Base-by-base conservation (phyloP, 2,329 filamentous ascomycete species). In the Exophiala sp. region DNA sequence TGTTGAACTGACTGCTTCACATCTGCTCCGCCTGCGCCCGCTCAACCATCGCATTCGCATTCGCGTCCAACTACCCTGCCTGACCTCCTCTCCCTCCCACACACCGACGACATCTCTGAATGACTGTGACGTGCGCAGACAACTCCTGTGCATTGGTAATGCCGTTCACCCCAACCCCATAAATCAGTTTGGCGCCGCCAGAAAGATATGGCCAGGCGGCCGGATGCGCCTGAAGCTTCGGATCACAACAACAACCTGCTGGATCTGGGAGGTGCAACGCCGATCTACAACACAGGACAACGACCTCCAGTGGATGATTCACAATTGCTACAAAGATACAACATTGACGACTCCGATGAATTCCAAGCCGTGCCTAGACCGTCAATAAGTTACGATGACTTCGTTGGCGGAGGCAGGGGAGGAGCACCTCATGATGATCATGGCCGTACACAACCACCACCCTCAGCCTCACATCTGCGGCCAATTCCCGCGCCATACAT, bases 341-440 rank as follows among this genome's bases (percentile, higher is more conserved):
- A 85, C 63, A 81, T 85, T 64, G 77, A 86, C 63, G 76, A 81
- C 58, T 73, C 76, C 56, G 80, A 86, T 58, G 73, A 78, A 60
- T 37, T 37, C 34, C 34, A 37, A 11, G 72, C 77, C 40, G 78
- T 79, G 55, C 71, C 81, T 50, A 85, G 91, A 59, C 87, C 89
- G 45, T 96, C 90, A 21, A 82, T 91, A 45, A 95, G 89, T 51
- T 96, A 96, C 70, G 91, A 96, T 75, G 86, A 93, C 63, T 97
- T 96, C 67, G 84, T 97, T 56, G 91, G 91, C 57, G 82, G 54
- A 39, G 48, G 51, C 8, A 50, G 50, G 24, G 24, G 24, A 43
- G 38, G 35, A 21, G 35, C 35, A 21, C 19, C 34, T 13, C 60
- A 60, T 30, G 54, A 59, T 51, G 55, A 58, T 21, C 60, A 34